These are phyloP conservation scores for Coffea eugenioides DNA, from an alignment of 257 asterid genomes.

Conservation along the genomic window DNA sequence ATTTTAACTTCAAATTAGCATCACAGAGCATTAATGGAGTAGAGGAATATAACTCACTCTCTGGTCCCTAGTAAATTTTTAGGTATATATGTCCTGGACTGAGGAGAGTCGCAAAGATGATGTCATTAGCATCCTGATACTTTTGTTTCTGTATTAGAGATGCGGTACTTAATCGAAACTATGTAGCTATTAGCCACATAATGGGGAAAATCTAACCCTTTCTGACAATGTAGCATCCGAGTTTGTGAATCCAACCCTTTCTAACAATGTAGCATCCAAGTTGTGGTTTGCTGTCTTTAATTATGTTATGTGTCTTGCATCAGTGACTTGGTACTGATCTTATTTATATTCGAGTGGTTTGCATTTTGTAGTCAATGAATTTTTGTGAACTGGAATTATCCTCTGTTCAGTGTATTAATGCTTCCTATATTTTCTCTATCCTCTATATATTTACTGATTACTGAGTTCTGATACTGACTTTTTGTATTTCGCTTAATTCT, in stretches of 20 bases:
- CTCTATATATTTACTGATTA: background rate
- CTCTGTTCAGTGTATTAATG: constrained; percentile 7
- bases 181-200: too few relatives aligned
- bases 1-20: too few relatives aligned
- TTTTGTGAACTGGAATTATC: background rate
- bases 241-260: background rate
- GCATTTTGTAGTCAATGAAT: background rate
- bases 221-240: background rate
- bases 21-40: too few relatives aligned
- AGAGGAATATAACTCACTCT: too few relatives aligned
- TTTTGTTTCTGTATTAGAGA: too few relatives aligned
- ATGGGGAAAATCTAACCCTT: too few relatives aligned
- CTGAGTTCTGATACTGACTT: background rate
- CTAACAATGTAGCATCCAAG: background rate
- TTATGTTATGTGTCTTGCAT: background rate
- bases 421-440: background rate
- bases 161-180: background rate
- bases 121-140: too few relatives aligned
- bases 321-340: too few relatives aligned
- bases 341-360: background rate
- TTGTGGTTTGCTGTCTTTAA: background rate
- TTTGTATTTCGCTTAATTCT: background rate
- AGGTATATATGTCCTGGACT: too few relatives aligned
- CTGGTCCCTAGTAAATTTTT: too few relatives aligned
- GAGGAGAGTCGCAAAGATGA: too few relatives aligned